Conservation (phyloP, 805 yeast genomes). For the Wickerhamiella dianesei region DNA sequence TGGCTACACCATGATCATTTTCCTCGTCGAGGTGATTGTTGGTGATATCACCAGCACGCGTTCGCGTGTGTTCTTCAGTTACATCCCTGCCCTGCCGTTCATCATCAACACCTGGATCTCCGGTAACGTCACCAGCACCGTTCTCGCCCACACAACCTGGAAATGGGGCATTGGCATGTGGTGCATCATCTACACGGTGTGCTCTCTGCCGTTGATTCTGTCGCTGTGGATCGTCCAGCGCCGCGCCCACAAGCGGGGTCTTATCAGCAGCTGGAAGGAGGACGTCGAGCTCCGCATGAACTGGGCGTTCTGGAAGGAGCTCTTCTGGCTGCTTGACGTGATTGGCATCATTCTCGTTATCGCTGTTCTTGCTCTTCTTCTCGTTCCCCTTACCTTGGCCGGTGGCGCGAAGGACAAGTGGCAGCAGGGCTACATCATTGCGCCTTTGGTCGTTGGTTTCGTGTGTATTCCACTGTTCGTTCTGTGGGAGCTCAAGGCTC, state of each 20-base stretch:
- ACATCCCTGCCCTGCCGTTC: constrained; percentile 57
- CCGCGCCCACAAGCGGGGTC: constrained; percentile 40
- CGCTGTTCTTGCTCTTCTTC: constrained; percentile 46
- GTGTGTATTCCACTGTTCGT: constrained; percentile 44
- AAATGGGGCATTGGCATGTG: constrained; percentile 71
- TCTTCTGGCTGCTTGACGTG: constrained; percentile 53
- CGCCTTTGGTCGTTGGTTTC: constrained; percentile 56
- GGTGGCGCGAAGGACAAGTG: constrained; percentile 47
- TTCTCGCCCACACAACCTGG: constrained; percentile 30
- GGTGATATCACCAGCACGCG: constrained; percentile 57
- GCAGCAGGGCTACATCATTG: constrained; percentile 49
- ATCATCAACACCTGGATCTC: constrained; percentile 69
- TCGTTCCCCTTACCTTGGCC: constrained; percentile 64
- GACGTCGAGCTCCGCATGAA: constrained; percentile 29
- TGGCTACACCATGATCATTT: constrained; percentile 52
- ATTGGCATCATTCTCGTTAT: constrained; percentile 46
- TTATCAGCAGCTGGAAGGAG: constrained; percentile 32
- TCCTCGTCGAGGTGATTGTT: constrained; percentile 42
- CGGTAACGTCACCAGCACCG: constrained; percentile 36
- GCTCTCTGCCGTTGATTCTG: constrained; percentile 44
- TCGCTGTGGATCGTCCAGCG: constrained; percentile 44
- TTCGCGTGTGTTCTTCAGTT: constrained; percentile 56
- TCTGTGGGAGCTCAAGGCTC: constrained; percentile 44
- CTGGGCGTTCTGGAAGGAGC: constrained; percentile 10
- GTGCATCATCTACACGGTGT: constrained; percentile 61